A percentile compares a stretch with the other conserved stretches of the same genome.
These are phyloP conservation scores for Candida hungchunana DNA, from an alignment of 805 yeast species.

Conservation along the genomic window DNA sequence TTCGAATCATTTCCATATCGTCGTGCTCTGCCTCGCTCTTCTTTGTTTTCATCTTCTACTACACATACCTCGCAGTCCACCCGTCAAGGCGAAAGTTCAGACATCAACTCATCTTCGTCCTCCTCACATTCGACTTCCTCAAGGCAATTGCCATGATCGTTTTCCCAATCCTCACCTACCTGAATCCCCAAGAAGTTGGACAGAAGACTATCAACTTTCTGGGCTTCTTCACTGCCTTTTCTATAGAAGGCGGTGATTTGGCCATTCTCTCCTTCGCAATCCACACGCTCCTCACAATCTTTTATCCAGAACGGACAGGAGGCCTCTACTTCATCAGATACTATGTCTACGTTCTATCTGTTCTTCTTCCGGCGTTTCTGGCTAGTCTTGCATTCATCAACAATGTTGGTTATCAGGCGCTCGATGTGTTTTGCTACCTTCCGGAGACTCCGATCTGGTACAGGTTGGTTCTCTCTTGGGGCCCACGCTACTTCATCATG, in stretches of 20 bases:
- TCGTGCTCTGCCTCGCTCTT: conserved; percentile 47
- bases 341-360: conserved; percentile 52
- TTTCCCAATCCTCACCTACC: conserved; percentile 58
- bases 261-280: conserved; percentile 80
- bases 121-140: conserved; percentile 68
- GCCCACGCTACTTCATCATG: conserved; percentile 68
- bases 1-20: conserved; percentile 38
- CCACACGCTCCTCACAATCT: conserved; percentile 73
- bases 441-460: conserved; percentile 74
- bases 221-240: conserved; percentile 77
- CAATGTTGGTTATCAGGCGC: conserved; percentile 52
- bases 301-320: conserved; percentile 59
- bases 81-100: conserved; percentile 59
- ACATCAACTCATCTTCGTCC: conserved; percentile 63
- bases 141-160: conserved; percentile 67
- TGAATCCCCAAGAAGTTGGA: conserved; percentile 41
- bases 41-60: conserved; percentile 57
- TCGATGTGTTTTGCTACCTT: conserved; percentile 74
- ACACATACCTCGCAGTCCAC: conserved; percentile 58
- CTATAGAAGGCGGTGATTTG: conserved; percentile 82
- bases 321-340: conserved; percentile 62
- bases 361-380: conserved; percentile 59
- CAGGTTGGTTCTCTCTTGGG: conserved; percentile 72
- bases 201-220: conserved; percentile 17
- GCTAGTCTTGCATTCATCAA: conserved; percentile 70